These are phyloP conservation scores for Pseudozyma tsukubaensis DNA, from an alignment of 1,284 basidiomycete genomes.

Conservation along the genomic window DNA sequence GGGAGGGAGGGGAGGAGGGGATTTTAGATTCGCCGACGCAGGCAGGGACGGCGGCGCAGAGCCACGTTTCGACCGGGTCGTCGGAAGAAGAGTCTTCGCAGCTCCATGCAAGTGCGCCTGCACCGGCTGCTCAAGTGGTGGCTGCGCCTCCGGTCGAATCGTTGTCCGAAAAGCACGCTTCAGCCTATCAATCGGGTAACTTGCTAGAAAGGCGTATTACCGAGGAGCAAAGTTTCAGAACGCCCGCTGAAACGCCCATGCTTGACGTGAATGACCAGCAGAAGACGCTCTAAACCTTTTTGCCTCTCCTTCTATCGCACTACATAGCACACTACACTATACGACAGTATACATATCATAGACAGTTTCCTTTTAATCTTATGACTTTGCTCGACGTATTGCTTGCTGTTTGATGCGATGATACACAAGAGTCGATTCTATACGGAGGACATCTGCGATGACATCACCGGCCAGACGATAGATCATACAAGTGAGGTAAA, in stretches of 20 bases:
- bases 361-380: no score
- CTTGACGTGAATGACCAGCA: background rate
- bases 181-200: constrained; percentile 18
- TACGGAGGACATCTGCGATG: no score
- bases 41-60: constrained; percentile 3
- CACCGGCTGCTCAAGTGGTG: background rate
- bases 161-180: constrained; percentile 4
- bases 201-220: constrained; percentile 36
- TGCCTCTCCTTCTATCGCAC: no score
- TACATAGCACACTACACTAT: no score
- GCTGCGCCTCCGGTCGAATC: no score
- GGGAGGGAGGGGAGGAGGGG: constrained; percentile 1
- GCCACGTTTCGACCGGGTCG: constrained; percentile 7
- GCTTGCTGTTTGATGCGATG: no score
- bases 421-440: no score
- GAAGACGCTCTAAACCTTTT: background rate
- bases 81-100: constrained; percentile 10
- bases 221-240: constrained; percentile 21
- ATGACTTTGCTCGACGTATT: no score
- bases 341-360: no score
- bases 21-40: background rate
- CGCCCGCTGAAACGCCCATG: background rate
- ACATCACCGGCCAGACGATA: no score
- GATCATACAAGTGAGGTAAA: no score
- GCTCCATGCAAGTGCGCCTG: background rate